phyloP scores from a whole-genome alignment of 2,329 filamentous ascomycete species.

The Zymoseptoria passerinii region DNA sequence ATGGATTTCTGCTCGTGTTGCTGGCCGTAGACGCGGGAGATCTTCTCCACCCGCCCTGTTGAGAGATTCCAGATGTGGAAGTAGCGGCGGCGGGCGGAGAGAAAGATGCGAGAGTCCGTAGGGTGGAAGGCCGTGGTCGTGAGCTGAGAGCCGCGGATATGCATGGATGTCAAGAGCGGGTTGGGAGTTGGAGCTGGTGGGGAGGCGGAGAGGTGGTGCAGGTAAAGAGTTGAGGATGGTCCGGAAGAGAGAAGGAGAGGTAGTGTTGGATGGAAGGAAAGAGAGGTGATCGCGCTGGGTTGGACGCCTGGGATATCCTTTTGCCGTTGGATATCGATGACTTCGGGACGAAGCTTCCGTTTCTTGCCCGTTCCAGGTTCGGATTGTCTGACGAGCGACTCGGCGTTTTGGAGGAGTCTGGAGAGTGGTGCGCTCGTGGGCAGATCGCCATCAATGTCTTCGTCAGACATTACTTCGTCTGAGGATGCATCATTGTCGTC shows the following conservation, averaged over 20 bases:
- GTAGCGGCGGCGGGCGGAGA: constrained; percentile 78
- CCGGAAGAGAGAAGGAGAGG: constrained; percentile 86
- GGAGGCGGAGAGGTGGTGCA: constrained; percentile 78
- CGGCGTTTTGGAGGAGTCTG: constrained; percentile 66
- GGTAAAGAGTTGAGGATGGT: constrained; percentile 71
- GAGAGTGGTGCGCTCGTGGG: constrained; percentile 70
- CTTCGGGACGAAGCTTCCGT: constrained; percentile 73
- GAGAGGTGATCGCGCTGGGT: constrained; percentile 66
- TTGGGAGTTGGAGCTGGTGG: constrained; percentile 66
- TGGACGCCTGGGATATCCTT: constrained; percentile 76
- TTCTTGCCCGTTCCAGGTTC: constrained; percentile 46
- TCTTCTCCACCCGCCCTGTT: constrained; percentile 73
- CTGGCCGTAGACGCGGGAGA: constrained; percentile 66
- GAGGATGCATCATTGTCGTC: constrained; percentile 32
- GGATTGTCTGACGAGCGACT: constrained; percentile 50
- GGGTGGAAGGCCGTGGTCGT: constrained; percentile 72
- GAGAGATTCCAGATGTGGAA: constrained; percentile 92
- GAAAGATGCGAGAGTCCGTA: constrained; percentile 68
- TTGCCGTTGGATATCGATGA: constrained; percentile 80
- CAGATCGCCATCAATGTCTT: constrained; percentile 43
- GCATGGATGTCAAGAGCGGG: constrained; percentile 81
- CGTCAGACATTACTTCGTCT: constrained; percentile 47
- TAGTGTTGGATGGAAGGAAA: constrained; percentile 82
- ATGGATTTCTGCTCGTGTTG: constrained; percentile 77
- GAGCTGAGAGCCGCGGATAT: constrained; percentile 76